Evolutionary conservation across 1,284 basidiomycete species (phyloP), one percentile per base, ranked within the genome.

Genomic region (Vanrija sp.): DNA sequence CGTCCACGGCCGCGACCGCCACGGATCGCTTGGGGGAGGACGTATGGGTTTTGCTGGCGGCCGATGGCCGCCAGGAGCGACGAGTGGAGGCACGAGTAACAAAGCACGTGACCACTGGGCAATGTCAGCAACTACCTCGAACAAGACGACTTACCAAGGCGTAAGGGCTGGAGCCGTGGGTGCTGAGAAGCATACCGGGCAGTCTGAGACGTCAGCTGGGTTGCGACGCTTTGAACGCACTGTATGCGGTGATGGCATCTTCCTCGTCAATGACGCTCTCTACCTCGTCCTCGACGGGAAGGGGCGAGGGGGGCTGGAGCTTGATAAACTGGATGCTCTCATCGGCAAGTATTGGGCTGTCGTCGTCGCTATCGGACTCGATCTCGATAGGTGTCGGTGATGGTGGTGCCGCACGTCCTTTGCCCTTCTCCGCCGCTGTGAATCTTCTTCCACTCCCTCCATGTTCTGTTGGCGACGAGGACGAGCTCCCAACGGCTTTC

Each of bases 71-170:
- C 64, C 8, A 68, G 46, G 12, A 75, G 60, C 6, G 71, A 66
- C 12, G 64, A 60, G 46, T 67, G 68, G 23, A 75, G 65, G 52
- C 73, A 75, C 45, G 63, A 49, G 12, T 67, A 62, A 50, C 73
- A 75, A n/a, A 73, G 62, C 21, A 73, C 62, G 43, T 75, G 73
- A 18, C 73, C 73, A 45, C 72, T 74, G 53, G 7, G n/a, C 15
- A 21, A 46, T 19, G 34, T 55, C 45, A 49, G 49, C 28, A 42
- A 28, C 29, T 29, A 5, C 4, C 16, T 14, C 46, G n/a, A 28
- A 48, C 14, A 5, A 14, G 15, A 28, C 38, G 12, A 64, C 65
- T 52, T 23, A 74, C 72, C 73, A 75, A 9, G 59, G 57, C 14
- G 71, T 75, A 45, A 72, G 54, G 6, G 73, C 66, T 1, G 73